Base-by-base conservation (phyloP, 2,329 filamentous ascomycete genomes). In the Sporothrix brunneoviolacea region DNA sequence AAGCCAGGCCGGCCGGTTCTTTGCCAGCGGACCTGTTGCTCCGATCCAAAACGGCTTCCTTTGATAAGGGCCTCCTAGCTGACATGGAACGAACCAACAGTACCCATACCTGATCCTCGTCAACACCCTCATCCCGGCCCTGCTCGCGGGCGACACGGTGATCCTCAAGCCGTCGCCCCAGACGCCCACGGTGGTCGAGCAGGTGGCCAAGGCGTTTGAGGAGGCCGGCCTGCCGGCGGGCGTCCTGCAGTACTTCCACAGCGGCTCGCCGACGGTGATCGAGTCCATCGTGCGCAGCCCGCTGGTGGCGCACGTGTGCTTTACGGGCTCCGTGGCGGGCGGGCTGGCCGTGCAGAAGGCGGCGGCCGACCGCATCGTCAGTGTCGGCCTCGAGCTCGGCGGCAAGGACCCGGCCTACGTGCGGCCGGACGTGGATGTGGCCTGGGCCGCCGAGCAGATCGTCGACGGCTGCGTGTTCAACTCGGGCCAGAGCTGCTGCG, bases 381-480 rank as follows among this genome's bases (percentile, higher is more conserved):
- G 84, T 55, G 88, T 97, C 40, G 88, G 90, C 2, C 77, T 97
- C 33, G 91, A 97, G 69, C 82, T 97, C 24, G 91, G 91, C 57
- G 91, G 91, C 57, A 97, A 97, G 65, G 91, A 97, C 64, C 88
- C 91, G 4, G 91, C 91, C 21, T 97, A 96, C 62, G 77, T 97
- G 49, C 77, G 91, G 54, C 74, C 73, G 7, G 91, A 97, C 61
- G 89, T 95, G 2, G 90, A 97, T 64, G 69, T 95, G 42, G 81
- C 82, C 42, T 96, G 91, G 91, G 91, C 86, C 0, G 91, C 91
- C 0, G 90, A 87, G 59, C 90, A 96, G 69, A 93, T 97, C 61
- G 89, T 97, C 13, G 91, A 97, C 60, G 91, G 91, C 18, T 84
- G 90, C n/a, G 75, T 97, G 51, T 97, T 97, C 76, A 97, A 97